Evolutionary conservation across 495 filamentous ascomycete species (phyloP), one percentile per base, ranked within the genome.

Genomic region (Gamarada debralockiae): DNA sequence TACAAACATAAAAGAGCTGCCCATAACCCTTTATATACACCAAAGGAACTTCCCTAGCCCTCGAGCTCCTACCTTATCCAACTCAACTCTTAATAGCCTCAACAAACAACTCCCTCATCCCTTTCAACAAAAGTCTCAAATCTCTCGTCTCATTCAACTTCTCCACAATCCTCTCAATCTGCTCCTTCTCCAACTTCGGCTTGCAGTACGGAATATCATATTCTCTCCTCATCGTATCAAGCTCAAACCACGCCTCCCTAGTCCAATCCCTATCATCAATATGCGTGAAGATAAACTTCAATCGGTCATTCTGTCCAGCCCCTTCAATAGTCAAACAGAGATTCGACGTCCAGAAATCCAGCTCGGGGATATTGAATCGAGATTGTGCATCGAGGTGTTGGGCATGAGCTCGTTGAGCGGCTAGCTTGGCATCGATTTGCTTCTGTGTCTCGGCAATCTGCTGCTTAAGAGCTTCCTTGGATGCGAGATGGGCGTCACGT

Each of bases 311-410:
- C 45, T 78, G 75, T 0, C 92, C 92, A 0, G 87, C 87, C 3
- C 93, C 93, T 66, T 97, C 92, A 64, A 98, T 92, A 45, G 86
- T 75, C 71, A 97, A 61, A 52, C 92, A 87, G 54, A 98, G 73
- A 65, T 90, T 90, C 50, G 87, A 85, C 63, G 95, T 84, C 95
- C 95, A 98, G 67, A 98, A 97, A 34, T 90, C 85, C 34, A 97
- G 75, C 67, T 98, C 93, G 2, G 93, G 93, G 38, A 85, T 78
- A 67, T 97, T 96, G 55, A 87, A 85, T 37, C 89, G 79, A 31
- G 85, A 77, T 68, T 97, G 92, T 24, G 82, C 75, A 64, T 95
- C 87, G 22, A 92, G 63, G 54, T 87, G 77, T 45, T 80, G 76
- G 22, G 72, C 70, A 63, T 78, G 70, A 50, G 71, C 71, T 20